Base-by-base conservation (phyloP, 2,329 filamentous ascomycete species). In the Pseudogymnoascus sp. region DNA sequence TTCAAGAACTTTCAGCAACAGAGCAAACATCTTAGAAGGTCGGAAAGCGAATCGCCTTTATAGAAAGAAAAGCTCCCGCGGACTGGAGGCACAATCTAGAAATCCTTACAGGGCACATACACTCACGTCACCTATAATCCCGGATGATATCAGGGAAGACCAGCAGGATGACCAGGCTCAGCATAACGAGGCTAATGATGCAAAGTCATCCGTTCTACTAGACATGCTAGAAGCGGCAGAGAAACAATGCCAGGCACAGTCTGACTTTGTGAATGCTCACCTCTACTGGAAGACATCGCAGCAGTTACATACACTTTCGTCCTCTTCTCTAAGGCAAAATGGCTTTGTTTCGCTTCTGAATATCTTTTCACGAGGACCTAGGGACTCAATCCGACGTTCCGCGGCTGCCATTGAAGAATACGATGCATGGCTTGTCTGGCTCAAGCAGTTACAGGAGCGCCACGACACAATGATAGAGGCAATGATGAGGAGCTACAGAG, bases 201-300 rank as follows among this genome's bases (percentile, higher is more conserved):
- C 83, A 70, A 65, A 69, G 10, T 68, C 76, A 25, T 73, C 82
- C 0, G 81, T 88, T 4, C 76, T 91, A 10, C 80, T 90, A 42
- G 81, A 83, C 1, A 92, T 92, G 87, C 82, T 92, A 28, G 86
- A 88, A 67, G 87, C 88, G 16, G 90, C 90, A 14, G 89, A 89
- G 67, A 81, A 86, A 0, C 88, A 91, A 72, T 92, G 90, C 63
- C 86, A 90, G 68, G 85, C 88, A 23, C 85, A 89, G 65, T 89
- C 89, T 0, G 91, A 96, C 72, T 96, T 92, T 70, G 85, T 94
- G 60, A 88, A 88, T 31, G 89, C 91, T 1, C 90, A 95, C 69
- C 82, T 90, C 61, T 96, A 93, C 77, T 93, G 90, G 86, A 89
- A 88, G 72, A 92, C 91, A 0, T 77, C 93, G 28, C 85, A 90